Percentiles rank a stretch among this genome's conserved stretches.
phyloP scores from a whole-genome alignment of 208 protist species.

The Wallacemonas sp. region DNA sequence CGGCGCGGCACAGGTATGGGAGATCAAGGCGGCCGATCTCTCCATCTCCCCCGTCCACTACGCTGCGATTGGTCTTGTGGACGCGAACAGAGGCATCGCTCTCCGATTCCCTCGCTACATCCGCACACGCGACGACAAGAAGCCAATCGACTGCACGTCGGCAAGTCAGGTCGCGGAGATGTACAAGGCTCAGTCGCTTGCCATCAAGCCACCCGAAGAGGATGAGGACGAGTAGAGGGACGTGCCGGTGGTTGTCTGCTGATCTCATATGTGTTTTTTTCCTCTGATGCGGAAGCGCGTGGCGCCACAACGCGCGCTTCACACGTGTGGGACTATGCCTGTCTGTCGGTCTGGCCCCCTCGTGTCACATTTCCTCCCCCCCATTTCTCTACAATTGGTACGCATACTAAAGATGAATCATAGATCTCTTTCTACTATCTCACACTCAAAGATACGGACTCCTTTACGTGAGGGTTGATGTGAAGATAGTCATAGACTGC shows the following conservation, averaged over 20 bases:
- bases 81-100: conserved; percentile 94
- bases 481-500: no score
- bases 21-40: conserved; percentile 98
- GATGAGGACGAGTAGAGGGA: conserved; percentile 40
- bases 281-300: not conserved
- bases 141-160: conserved; percentile 90
- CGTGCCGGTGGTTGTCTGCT: no score
- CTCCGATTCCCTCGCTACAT: conserved; percentile 99
- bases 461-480: no score
- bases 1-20: conserved; percentile 96
- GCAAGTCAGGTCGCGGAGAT: conserved; percentile 93
- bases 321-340: no score
- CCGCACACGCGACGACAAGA: conserved; percentile 98
- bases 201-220: conserved; percentile 28
- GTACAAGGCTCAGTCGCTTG: conserved; percentile 83
- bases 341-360: no score
- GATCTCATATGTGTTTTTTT: no score
- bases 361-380: no score
- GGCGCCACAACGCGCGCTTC: not conserved
- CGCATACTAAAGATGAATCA: no score
- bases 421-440: no score
- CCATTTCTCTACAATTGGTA: no score
- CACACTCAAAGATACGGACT: no score
- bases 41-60: conserved; percentile 97
- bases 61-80: conserved; percentile 91